Conservation (phyloP, 257 asterid genomes). For the Jacaranda copaia region DNA sequence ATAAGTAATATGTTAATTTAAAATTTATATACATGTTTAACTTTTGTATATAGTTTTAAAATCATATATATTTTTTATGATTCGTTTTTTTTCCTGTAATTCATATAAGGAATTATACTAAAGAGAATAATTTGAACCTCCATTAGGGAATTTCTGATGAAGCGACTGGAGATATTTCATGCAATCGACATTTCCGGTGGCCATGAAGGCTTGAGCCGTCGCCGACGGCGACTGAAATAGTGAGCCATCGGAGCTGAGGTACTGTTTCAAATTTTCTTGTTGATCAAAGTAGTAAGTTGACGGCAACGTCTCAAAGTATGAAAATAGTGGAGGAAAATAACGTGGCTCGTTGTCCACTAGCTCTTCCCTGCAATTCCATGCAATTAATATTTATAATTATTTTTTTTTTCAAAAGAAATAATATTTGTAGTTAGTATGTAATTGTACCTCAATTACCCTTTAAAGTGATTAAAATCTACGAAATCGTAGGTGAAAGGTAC, state of each 20-base stretch:
- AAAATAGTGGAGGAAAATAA: slow-evolving; percentile 41
- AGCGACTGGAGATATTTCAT: slow-evolving; percentile 49
- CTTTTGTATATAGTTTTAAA: too few relatives aligned
- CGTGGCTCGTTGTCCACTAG: slow-evolving; percentile 17
- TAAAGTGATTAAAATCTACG: too few relatives aligned
- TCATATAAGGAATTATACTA: too few relatives aligned
- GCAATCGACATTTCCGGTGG: slow-evolving; percentile 41
- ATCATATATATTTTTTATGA: too few relatives aligned
- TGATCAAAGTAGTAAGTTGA: slow-evolving; percentile 3
- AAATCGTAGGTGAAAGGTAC: too few relatives aligned
- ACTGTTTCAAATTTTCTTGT: slow-evolving; percentile 22
- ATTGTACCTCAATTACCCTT: too few relatives aligned
- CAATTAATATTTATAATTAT: too few relatives aligned
- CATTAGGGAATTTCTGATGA: slow-evolving; percentile 48
- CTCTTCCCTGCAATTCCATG: slow-evolving; percentile 38
- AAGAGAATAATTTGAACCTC: slow-evolving; percentile 37
- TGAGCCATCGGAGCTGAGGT: slow-evolving; percentile 49
- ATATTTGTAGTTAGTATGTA: too few relatives aligned
- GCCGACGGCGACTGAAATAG: slow-evolving; percentile 66
- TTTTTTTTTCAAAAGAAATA: too few relatives aligned
- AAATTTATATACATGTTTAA: too few relatives aligned
- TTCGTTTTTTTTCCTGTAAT: too few relatives aligned
- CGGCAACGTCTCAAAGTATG: slow-evolving; percentile 55
- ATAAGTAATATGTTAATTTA: too few relatives aligned
- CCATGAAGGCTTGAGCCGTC: slow-evolving; percentile 53